Evolutionary conservation across 345 rosid species (phyloP).

Genomic region (Zanthoxylum bungeanum): DNA sequence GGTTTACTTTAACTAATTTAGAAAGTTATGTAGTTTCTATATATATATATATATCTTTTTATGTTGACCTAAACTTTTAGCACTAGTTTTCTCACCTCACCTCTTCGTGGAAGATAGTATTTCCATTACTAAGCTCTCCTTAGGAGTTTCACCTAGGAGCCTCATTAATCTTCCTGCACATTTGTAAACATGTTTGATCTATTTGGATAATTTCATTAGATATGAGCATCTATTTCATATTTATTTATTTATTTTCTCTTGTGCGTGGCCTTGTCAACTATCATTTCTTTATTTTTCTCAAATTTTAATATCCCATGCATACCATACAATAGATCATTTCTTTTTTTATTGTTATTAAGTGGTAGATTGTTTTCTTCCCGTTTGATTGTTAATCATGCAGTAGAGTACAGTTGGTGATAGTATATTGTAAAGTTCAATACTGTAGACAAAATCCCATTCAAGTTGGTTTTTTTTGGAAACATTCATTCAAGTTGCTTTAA

Average conservation of each 20-base stretch:
- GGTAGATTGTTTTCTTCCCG: neutral
- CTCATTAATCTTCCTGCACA: neutral
- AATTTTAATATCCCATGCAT: neutral
- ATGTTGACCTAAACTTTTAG: too few relatives aligned
- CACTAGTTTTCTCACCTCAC: too few relatives aligned
- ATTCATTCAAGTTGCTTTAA: too few relatives aligned
- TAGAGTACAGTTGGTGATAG: neutral
- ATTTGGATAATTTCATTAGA: neutral
- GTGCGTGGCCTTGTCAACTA: neutral
- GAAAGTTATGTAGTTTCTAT: too few relatives aligned
- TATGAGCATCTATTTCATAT: too few relatives aligned
- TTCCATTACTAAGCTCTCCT: neutral
- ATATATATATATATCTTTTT: too few relatives aligned
- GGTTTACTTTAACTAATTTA: neutral
- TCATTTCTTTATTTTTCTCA: neutral
- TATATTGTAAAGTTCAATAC: neutral
- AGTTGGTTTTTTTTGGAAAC: too few relatives aligned
- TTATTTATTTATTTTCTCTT: neutral
- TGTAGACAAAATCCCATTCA: constrained; percentile 4
- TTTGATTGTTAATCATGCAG: neutral
- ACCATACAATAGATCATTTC: neutral
- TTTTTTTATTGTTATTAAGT: neutral
- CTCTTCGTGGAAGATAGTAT: too few relatives aligned
- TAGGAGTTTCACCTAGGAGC: neutral
- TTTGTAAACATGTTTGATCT: neutral